Conservation (phyloP, 768 basidiomycete species). For the Lactarius psammicola region DNA sequence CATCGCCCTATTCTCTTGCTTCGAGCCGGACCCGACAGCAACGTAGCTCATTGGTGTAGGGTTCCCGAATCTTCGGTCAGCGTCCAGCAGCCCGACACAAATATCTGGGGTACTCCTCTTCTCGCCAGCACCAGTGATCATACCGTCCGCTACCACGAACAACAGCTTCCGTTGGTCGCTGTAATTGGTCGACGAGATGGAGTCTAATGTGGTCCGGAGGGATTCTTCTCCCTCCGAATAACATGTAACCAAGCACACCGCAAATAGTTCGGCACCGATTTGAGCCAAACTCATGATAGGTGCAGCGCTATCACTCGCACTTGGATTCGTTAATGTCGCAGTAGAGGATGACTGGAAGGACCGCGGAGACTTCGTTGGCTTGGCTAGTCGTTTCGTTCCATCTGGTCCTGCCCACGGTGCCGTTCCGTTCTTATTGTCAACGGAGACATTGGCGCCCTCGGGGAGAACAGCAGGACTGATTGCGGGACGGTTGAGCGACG, state of each 20-base stretch:
- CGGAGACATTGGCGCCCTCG: slow-evolving; percentile 90
- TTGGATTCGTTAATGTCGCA: slow-evolving; percentile 51
- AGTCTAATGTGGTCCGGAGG: slow-evolving; percentile 86
- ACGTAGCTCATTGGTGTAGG: slow-evolving; percentile 92
- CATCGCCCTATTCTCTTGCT: slow-evolving; percentile 92
- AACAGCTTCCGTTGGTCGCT: slow-evolving; percentile 90
- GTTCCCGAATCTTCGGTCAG: slow-evolving; percentile 93
- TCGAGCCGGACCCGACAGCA: slow-evolving; percentile 87
- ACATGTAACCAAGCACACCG: slow-evolving; percentile 94
- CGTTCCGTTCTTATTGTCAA: slow-evolving; percentile 87
- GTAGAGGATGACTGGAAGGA: slow-evolving; percentile 52
- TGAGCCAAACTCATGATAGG: slow-evolving; percentile 82
- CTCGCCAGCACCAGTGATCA: slow-evolving; percentile 98
- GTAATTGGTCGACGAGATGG: slow-evolving; percentile 87
- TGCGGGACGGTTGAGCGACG: slow-evolving; percentile 73
- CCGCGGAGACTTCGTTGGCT: slow-evolving; percentile 47
- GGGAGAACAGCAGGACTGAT: slow-evolving; percentile 97
- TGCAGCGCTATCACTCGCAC: slow-evolving; percentile 38
- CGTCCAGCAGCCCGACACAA: slow-evolving; percentile 87
- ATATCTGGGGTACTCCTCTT: slow-evolving; percentile 95
- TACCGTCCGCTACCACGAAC: slow-evolving; percentile 95
- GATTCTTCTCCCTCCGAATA: slow-evolving; percentile 97
- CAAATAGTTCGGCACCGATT: slow-evolving; percentile 94
- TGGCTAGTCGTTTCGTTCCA: slow-evolving; percentile 50
- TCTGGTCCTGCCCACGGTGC: slow-evolving; percentile 85